phyloP scores from a whole-genome alignment of 2,329 filamentous ascomycete genomes.

The Scytalidium lignicola region DNA sequence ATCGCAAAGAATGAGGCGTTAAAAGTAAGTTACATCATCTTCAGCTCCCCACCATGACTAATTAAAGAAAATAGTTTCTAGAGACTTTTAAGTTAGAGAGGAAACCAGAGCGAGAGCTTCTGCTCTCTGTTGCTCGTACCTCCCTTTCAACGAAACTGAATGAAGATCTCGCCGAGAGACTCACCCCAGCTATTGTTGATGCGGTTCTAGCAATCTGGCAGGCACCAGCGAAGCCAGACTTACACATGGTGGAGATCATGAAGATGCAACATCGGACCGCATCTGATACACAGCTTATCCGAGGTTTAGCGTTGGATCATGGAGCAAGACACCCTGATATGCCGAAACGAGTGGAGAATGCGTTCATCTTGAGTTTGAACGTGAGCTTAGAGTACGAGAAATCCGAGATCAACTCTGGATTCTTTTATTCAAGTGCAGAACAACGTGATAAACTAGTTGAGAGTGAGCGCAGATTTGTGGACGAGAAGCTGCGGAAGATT shows the following conservation, averaged over 20 bases:
- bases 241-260: constrained; percentile 99
- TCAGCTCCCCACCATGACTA: constrained; percentile 5
- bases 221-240: constrained; percentile 82
- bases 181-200: constrained; percentile 94
- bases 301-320: constrained; percentile 88
- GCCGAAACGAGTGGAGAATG: constrained; percentile 94
- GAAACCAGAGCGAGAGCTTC: constrained; percentile 87
- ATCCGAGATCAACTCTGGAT: constrained; percentile 97
- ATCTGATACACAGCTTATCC: constrained; percentile 92
- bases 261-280: constrained; percentile 99
- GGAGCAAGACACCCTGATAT: constrained; percentile 96
- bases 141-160: constrained; percentile 96
- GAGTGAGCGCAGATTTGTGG: constrained; percentile 91
- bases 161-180: constrained; percentile 76
- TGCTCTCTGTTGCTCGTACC: constrained; percentile 88
- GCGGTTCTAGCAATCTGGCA: constrained; percentile 93
- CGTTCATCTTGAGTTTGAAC: constrained; percentile 90
- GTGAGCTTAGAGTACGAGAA: constrained; percentile 98
- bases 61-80: constrained; percentile 60
- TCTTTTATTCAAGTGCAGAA: constrained; percentile 97
- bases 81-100: constrained; percentile 87
- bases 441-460: constrained; percentile 98
- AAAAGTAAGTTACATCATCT: constrained; percentile 52
- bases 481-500: constrained; percentile 95
- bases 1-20: constrained; percentile 90